A percentile compares a stretch with the other conserved stretches of the same genome.
Evolutionary conservation across 1,139 yeast genomes (phyloP).

Genomic region (Geotrichum reessii): DNA sequence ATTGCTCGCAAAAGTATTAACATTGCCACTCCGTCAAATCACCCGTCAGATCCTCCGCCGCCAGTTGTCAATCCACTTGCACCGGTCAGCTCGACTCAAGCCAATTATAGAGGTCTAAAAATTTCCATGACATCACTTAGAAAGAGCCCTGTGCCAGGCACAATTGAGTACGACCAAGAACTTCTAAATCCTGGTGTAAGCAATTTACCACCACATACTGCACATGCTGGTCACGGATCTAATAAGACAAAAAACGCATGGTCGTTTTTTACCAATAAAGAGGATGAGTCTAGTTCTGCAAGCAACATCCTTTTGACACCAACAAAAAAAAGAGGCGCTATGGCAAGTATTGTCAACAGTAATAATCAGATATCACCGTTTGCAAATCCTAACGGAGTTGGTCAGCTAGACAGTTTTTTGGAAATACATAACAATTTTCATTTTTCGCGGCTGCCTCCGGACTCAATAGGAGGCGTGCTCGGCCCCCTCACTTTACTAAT

Average conservation of each 20-base stretch:
- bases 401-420: not conserved
- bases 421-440: not conserved
- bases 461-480: conserved; percentile 8
- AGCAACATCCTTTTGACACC: not conserved
- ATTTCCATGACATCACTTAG: conserved; percentile 22
- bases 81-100: conserved; percentile 31
- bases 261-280: not conserved
- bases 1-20: conserved; percentile 31
- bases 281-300: not conserved
- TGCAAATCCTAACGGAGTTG: not conserved
- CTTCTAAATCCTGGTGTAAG: conserved; percentile 7
- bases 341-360: not conserved
- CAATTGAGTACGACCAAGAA: conserved; percentile 8
- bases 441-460: conserved; percentile 6
- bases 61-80: conserved; percentile 35
- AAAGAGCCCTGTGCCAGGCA: conserved; percentile 15
- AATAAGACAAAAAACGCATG: not conserved
- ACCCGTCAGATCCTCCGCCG: conserved; percentile 37
- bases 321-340: not conserved
- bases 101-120: conserved; percentile 29
- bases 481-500: not conserved
- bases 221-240: not conserved
- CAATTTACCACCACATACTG: not conserved
- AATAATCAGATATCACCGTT: not conserved
- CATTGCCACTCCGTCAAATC: conserved; percentile 35